Percentiles rank a stretch among this genome's conserved stretches.
Conservation (phyloP, 208 protist species). For the Polymyxa betae region DNA sequence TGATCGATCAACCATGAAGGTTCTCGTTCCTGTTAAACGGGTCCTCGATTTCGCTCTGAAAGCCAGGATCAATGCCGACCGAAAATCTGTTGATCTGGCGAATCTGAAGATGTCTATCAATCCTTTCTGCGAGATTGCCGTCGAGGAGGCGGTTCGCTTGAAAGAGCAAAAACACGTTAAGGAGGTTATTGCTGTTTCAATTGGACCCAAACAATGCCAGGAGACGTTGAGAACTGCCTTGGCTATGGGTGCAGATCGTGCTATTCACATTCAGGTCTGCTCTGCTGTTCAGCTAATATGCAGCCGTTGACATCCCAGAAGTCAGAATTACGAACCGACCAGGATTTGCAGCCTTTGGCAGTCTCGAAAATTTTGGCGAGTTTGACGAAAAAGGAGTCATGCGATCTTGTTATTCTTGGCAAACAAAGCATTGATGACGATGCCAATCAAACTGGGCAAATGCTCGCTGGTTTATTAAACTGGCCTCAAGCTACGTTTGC, state of each 20-base stretch:
- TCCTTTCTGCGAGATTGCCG: conserved; percentile 76
- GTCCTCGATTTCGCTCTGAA: conserved; percentile 94
- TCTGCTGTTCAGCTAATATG: not conserved
- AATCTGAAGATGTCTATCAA: conserved; percentile 94
- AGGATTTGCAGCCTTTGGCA: conserved; percentile 82
- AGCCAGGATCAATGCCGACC: conserved; percentile 88
- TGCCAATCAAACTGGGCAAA: conserved; percentile 87
- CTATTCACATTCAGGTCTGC: conserved; percentile 82
- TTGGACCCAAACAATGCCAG: conserved; percentile 78
- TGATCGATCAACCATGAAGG: conserved; percentile 58
- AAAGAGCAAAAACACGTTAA: conserved; percentile 72
- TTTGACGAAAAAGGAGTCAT: conserved; percentile 74
- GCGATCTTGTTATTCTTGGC: conserved; percentile 77
- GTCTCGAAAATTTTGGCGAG: conserved; percentile 88
- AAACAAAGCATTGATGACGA: conserved; percentile 96
- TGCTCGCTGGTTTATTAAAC: conserved; percentile 85
- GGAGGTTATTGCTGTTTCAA: conserved; percentile 88
- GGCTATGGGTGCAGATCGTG: conserved; percentile 91
- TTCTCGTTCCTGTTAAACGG: conserved; percentile 92
- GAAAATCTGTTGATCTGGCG: conserved; percentile 83
- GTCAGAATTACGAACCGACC: conserved; percentile 60
- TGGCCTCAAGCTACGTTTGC: conserved; percentile 91
- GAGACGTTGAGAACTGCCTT: conserved; percentile 84
- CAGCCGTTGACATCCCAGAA: not conserved
- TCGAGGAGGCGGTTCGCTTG: conserved; percentile 84